Percentiles rank a stretch among this genome's conserved stretches.
These are phyloP conservation scores for Neocallimastix lanati DNA, from an alignment of 192 early-diverging fungal genomes.

Conservation along the genomic window DNA sequence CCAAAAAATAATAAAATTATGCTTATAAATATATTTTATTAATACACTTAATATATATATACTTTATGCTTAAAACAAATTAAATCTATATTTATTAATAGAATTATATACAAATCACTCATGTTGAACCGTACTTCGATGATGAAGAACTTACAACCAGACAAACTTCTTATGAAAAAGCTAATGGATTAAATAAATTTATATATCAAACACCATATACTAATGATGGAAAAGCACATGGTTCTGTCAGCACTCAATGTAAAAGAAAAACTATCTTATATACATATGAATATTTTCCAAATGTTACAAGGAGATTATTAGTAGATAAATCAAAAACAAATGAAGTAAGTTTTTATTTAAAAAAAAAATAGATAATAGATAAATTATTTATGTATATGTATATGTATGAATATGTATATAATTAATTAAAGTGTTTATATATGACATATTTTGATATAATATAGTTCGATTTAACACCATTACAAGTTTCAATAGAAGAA, in stretches of 20 bases:
- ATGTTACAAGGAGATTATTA: background rate
- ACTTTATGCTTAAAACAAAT: too few species aligned
- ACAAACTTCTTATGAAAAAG: background rate
- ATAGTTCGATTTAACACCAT: constrained; percentile 1
- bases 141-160: background rate
- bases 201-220: constrained; percentile 1
- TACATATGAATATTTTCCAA: background rate
- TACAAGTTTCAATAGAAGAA: constrained; percentile 1
- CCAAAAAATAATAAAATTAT: too few species aligned
- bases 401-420: too few species aligned
- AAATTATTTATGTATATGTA: too few species aligned
- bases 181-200: background rate
- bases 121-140: constrained; percentile 1
- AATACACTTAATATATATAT: too few species aligned
- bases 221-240: background rate
- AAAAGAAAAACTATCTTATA: constrained; percentile 2
- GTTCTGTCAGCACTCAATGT: background rate
- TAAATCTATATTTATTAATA: background rate
- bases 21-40: too few species aligned
- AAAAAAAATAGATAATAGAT: too few species aligned
- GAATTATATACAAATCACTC: constrained; percentile 1
- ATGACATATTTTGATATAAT: too few species aligned
- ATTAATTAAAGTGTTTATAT: too few species aligned
- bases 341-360: too few species aligned
- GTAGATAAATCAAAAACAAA: too few species aligned